phyloP scores from a whole-genome alignment of 176 grass and related monocot genomes.

The Pharus latifolius region DNA sequence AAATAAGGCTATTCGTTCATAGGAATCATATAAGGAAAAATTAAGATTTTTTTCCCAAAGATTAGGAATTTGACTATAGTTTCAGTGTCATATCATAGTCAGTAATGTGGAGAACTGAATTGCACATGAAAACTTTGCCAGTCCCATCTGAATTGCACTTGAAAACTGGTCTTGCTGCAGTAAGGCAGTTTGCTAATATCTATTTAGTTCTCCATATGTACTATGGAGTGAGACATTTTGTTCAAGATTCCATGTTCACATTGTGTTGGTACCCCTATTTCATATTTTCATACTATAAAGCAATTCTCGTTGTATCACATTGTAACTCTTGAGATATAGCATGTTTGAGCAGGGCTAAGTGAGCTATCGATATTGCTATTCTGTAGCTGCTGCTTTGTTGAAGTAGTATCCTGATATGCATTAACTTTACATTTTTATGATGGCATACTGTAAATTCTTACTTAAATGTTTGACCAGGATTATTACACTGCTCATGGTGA shows the following conservation, averaged over 20 bases:
- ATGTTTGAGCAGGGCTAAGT: background rate
- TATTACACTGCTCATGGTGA: slow-evolving; percentile 95
- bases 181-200: background rate
- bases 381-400: background rate
- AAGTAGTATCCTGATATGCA: background rate
- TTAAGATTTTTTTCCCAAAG: background rate
- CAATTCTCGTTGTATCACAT: background rate
- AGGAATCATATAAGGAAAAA: background rate
- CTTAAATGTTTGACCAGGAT: slow-evolving; percentile 47
- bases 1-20: too few relatives aligned
- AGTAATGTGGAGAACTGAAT: background rate
- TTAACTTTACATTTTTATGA: background rate
- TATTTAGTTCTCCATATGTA: background rate
- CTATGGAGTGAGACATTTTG: background rate
- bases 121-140: background rate
- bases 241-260: slow-evolving; percentile 5
- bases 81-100: background rate
- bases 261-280: background rate
- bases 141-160: background rate
- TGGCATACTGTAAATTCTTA: slow-evolving; percentile 9
- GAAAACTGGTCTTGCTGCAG: background rate
- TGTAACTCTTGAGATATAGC: background rate
- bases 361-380: background rate
- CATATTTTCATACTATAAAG: background rate
- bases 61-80: background rate